Base-by-base conservation (phyloP, 1,284 basidiomycete genomes). In the Baeospora myosura region DNA sequence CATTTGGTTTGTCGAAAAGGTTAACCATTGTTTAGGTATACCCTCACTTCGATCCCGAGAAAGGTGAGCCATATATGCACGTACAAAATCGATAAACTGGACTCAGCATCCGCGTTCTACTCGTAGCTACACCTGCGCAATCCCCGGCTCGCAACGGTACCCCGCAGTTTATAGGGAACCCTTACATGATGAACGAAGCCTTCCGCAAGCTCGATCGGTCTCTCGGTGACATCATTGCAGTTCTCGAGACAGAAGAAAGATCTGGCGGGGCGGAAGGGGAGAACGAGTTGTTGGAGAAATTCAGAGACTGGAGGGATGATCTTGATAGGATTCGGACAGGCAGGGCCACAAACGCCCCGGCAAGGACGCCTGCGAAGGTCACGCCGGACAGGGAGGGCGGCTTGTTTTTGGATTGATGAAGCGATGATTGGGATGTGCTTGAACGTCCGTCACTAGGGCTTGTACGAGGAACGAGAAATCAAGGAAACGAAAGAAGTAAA, bases 181-280 rank as follows among this genome's bases (percentile, higher is more conserved):
- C 66, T 1, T 68, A 60, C 44, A 54, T 69, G 12, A 63, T 69
- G 57, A 54, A 55, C 34, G 57, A 54, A 23, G 63, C 64, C 2
- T 53, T 69, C 35, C 52, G 60, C 24, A 63, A 64, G 35, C 54
- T 68, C 31, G 65, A 68, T 44, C 57, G 61, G 37, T 57, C 65
- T 3, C 52, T 68, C 20, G 53, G 55, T 22, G 61, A 66, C n/a
- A 57, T 66, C 22, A 63, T 69, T 21, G 46, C 47, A 1, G 58
- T 67, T 20, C 52, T 70, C 22, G 62, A 69, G 51, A 55, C 58
- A 30, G 66, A 70, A 48, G 57, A 60, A 42, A 50, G 30, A 5
- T 38, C 58, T 21, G 50, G 57, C 23, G 56, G 58, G 43, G 53
- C 53, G 22, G 47, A 49, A 22, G 54, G 56, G n/a, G 61, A 61